These are phyloP conservation scores for Alloteropsis semialata DNA, from an alignment of 176 grass and related monocot species.

Conservation along the genomic window DNA sequence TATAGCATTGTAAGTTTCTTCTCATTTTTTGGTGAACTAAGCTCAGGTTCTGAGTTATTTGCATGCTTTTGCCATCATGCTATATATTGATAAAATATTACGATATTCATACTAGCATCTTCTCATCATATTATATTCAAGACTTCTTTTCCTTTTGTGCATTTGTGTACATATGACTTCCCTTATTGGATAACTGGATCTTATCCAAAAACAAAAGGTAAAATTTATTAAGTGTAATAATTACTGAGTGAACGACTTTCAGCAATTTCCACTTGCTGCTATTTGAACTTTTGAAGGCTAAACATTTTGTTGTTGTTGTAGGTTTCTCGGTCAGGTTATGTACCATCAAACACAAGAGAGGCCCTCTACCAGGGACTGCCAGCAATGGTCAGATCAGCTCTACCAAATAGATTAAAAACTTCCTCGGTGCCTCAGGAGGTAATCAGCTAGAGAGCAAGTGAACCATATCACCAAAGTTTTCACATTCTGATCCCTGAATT, in stretches of 20 bases:
- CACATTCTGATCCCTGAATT: constrained; percentile 35
- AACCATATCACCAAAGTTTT: neutral
- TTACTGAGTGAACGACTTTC: neutral
- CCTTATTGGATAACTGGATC: neutral
- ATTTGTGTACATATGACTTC: neutral
- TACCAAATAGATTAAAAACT: constrained; percentile 63
- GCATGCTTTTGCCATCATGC: neutral
- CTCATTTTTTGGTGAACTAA: neutral
- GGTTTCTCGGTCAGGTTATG: constrained; percentile 78
- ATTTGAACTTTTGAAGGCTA: neutral
- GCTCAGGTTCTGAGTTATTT: constrained; percentile 14
- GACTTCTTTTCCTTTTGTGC: constrained; percentile 1
- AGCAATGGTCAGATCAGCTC: constrained; percentile 54
- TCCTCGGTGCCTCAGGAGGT: constrained; percentile 60
- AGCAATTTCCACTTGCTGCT: neutral
- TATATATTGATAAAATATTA: neutral
- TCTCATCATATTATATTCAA: neutral
- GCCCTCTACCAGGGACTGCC: constrained; percentile 86
- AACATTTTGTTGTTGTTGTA: constrained; percentile 10
- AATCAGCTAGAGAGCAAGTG: constrained; percentile 15
- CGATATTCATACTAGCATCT: neutral
- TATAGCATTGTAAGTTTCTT: constrained; percentile 70
- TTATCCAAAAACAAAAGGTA: neutral
- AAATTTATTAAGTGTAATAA: neutral
- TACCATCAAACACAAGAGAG: constrained; percentile 73